phyloP scores from a whole-genome alignment of 2,329 filamentous ascomycete species.

The Teratosphaeria nubilosa region DNA sequence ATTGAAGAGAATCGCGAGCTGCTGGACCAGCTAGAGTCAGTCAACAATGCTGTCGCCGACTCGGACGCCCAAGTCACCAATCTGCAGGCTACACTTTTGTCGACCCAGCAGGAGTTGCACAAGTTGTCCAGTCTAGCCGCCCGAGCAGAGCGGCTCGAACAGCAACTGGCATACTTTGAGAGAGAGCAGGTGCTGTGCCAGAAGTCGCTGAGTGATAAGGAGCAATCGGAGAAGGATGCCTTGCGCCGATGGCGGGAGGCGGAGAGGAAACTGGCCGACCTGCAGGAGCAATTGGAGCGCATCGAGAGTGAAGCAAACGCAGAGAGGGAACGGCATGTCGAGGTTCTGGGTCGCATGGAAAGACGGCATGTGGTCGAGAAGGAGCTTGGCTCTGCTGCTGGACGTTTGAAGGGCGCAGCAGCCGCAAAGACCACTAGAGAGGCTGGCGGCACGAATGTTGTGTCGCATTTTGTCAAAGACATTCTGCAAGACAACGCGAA shows the following conservation, averaged over 20 bases:
- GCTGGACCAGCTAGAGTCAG: conserved; percentile 70
- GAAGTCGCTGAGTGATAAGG: conserved; percentile 53
- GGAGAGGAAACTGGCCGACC: conserved; percentile 63
- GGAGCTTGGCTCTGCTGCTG: conserved; percentile 69
- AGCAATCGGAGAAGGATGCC: conserved; percentile 68
- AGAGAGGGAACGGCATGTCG: conserved; percentile 70
- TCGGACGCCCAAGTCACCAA: conserved; percentile 71
- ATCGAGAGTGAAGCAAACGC: conserved; percentile 76
- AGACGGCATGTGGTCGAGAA: conserved; percentile 71
- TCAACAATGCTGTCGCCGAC: conserved; percentile 69
- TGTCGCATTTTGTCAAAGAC: conserved; percentile 94
- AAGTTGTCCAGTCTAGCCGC: conserved; percentile 63
- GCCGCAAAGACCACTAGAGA: conserved; percentile 54
- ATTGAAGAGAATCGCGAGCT: conserved; percentile 76
- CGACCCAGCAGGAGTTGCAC: conserved; percentile 67
- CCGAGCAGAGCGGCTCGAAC: conserved; percentile 68
- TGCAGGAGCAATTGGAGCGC: conserved; percentile 79
- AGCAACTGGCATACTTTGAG: conserved; percentile 69
- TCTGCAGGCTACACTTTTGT: conserved; percentile 65
- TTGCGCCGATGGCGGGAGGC: conserved; percentile 77
- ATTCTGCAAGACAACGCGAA: conserved; percentile 92
- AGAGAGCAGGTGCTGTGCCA: conserved; percentile 68
- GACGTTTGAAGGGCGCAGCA: conserved; percentile 70
- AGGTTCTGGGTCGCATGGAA: conserved; percentile 75
- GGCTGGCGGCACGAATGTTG: conserved; percentile 55